Conservation (phyloP, 495 filamentous ascomycete species). For the Podospora conica region DNA sequence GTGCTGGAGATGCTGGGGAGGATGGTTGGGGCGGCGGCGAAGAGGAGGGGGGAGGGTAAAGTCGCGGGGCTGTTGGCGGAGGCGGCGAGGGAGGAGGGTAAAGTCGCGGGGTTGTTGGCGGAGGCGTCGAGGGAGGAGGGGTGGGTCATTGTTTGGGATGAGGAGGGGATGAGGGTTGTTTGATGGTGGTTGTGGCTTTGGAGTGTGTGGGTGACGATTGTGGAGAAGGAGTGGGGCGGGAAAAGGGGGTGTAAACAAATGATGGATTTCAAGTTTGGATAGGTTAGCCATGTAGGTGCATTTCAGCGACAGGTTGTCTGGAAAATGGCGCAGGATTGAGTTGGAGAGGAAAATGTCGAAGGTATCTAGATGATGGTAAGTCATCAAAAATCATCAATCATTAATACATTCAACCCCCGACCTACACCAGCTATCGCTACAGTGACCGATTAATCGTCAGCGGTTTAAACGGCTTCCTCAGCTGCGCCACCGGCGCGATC, state of each 20-base stretch:
- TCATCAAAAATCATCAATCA: not conserved
- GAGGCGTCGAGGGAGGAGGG: not conserved
- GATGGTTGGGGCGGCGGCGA: not conserved
- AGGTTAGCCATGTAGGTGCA: not conserved
- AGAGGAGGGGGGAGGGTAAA: not conserved
- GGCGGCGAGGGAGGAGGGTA: not conserved
- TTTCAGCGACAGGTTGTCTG: not conserved
- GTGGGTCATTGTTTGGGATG: not conserved
- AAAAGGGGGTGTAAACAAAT: not conserved
- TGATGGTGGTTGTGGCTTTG: not conserved
- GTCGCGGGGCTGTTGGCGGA: not conserved
- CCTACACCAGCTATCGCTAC: not conserved
- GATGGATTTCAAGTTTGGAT: not conserved
- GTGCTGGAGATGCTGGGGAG: not conserved
- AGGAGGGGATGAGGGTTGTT: not conserved
- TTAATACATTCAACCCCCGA: not conserved
- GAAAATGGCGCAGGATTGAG: not conserved
- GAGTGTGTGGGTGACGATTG: not conserved
- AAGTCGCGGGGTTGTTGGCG: not conserved
- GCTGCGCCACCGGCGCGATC: conserved; percentile 36
- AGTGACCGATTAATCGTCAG: conserved; percentile 35
- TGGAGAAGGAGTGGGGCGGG: not conserved
- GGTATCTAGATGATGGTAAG: rapidly evolving
- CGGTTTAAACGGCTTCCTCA: conserved; percentile 43
- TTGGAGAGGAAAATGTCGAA: not conserved